Evolutionary conservation across 257 asterid genomes (phyloP).

Genomic region (Solanum rostratum): DNA sequence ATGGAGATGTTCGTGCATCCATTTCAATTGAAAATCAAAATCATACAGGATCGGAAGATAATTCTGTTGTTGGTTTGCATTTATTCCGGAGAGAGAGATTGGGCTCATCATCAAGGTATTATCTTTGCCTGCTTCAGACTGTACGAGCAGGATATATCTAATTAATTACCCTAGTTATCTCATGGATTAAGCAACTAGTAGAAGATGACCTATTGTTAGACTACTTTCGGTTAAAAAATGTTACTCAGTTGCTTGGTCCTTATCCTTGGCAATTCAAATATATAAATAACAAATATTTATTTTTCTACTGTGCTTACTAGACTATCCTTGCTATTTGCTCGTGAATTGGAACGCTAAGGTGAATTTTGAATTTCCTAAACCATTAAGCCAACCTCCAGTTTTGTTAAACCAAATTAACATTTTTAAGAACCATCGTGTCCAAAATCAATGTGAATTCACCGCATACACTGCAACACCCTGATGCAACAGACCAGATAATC

Average conservation of each 20-base stretch:
- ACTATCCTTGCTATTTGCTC: background rate
- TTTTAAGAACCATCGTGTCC: too few relatives aligned
- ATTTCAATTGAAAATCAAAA: conserved; percentile 32
- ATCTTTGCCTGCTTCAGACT: background rate
- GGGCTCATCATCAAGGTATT: conserved; percentile 49
- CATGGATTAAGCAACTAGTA: background rate
- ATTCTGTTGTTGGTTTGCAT: conserved; percentile 52
- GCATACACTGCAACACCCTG: too few relatives aligned
- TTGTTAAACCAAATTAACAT: too few relatives aligned
- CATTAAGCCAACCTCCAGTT: too few relatives aligned
- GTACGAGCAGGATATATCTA: background rate
- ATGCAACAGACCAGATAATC: too few relatives aligned
- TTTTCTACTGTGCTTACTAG: background rate
- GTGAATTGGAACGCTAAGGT: background rate
- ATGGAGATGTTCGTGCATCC: conserved; percentile 47
- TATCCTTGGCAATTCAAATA: background rate
- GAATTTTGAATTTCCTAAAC: too few relatives aligned
- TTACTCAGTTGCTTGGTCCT: background rate
- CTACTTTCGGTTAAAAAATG: background rate
- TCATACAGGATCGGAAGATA: conserved; percentile 27
- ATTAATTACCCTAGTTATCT: background rate
- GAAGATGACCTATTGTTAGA: background rate
- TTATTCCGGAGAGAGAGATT: conserved; percentile 39
- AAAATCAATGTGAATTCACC: too few relatives aligned
- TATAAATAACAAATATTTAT: background rate